Base-by-base conservation (phyloP, 169 alveolate species). In the Eimeria falciformis region DNA sequence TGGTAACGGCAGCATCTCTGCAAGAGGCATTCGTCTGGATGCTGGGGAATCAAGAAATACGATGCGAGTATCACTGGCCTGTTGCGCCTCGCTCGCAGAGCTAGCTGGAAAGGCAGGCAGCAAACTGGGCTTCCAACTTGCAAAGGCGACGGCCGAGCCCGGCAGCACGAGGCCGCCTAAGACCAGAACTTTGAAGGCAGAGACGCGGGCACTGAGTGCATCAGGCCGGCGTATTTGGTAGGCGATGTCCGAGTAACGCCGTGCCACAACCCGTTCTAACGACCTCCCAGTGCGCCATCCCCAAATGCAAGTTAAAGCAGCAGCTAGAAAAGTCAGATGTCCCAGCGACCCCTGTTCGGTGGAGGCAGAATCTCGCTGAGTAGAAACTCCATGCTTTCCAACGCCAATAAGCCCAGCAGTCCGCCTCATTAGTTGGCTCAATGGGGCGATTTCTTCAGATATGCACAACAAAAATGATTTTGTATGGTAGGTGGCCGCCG, bases 141-240 rank as follows among this genome's bases (percentile, higher is more conserved):
- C 90, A 37, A 81, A 81, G 27, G 90, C 90, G 56, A 81, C 90
- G 37, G 77, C 90, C 68, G 90, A 81, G 27, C 90, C 75, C 56
- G 90, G 90, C n/a, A 81, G 58, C 58, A 56, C 90, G 27, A 81
- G 90, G 5, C 92, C 92, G 46, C 92, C 92, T 33, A 66, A 18
- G 4, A 93, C 95, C 37, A 93, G 85, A 65, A 55, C 86, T 62
- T 93, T 93, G 92, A 93, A 93, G 68, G 93, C 95, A 27, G 43
- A 43, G 14, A 93, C 71, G 78, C 95, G 91, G 27, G 89, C 82
- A 43, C 88, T 75, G 29, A 93, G 25, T 9, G 90, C 84, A 53
- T 91, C 94, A 2, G 95, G 95, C 66, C 95, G 93, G 37, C 95
- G 82, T 40, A 93, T 93, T 33, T 93, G 95, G 77, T 90, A 93